Evolutionary conservation across 805 yeast genomes (phyloP), one percentile per base, ranked within the genome.

Genomic region (Osmozyma mogii): DNA sequence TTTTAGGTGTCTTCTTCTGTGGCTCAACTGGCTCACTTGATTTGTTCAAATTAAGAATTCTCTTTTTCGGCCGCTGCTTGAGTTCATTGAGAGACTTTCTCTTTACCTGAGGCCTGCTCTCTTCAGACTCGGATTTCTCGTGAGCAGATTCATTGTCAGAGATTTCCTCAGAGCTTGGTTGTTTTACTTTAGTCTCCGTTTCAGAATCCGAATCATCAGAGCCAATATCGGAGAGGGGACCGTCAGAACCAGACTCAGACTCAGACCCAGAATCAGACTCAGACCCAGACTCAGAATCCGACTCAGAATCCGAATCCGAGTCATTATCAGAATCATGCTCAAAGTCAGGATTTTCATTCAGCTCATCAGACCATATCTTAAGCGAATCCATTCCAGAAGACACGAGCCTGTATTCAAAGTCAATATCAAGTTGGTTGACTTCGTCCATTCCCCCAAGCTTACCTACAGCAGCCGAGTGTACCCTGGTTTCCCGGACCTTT

Each of bases 341-440:
- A 36, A 19, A 24, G 15, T 29, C 36, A 15, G 25, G 28, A 32
- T n/a, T 22, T 17, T 23, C 41, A 18, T 29, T 24, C 11, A 18
- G 38, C 17, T 22, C 21, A 13, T 33, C 43, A 8, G 70, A 62
- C 97, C 97, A 89, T 5, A 89, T 61, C 43, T 78, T 80, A 34
- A 89, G 59, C 16, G 68, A 65, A 27, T 83, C 89, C 87, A 88
- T 80, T 13, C 95, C 92, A 5, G 81, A 85, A 50, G 83, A 76
- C 3, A 83, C 73, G 31, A 87, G 58, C 36, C 95, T 69, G 47
- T 85, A 92, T 32, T 80, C 81, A 40, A 51, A 74, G 52, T 89
- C 98, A 31, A 84, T 61, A 48, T 87, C 96, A 38, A 89, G 58
- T 25, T 70, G 65, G 0, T 72, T 68, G 2, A 85, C 89, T 40